These are phyloP conservation scores for Orbilia ellipsospora DNA, from an alignment of 2,329 filamentous ascomycete genomes.

Conservation along the genomic window DNA sequence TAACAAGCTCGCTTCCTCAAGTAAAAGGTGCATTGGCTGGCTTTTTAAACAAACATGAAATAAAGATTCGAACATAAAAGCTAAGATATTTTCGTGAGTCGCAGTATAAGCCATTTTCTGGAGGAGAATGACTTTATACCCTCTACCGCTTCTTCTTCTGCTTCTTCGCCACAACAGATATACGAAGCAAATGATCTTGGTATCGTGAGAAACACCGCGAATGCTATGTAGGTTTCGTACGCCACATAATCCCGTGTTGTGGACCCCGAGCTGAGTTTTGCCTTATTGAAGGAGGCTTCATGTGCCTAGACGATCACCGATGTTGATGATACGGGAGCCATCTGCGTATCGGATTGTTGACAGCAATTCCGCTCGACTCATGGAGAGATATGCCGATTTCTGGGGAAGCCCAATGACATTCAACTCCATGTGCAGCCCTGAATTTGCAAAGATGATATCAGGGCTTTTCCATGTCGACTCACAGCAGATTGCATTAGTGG, in stretches of 20 bases:
- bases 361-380: conserved; percentile 43
- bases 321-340: conserved; percentile 47
- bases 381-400: conserved; percentile 53
- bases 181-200: conserved; percentile 25
- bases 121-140: conserved; percentile 50
- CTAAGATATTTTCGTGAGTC: conserved; percentile 31
- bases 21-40: conserved; percentile 46
- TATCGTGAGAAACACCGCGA: conserved; percentile 44
- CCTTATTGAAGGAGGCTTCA: conserved; percentile 29
- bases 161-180: conserved; percentile 32
- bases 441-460: conserved; percentile 47
- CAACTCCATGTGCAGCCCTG: conserved; percentile 45
- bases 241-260: conserved; percentile 47
- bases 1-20: conserved; percentile 22
- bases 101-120: conserved; percentile 48
- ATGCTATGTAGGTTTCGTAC: conserved; percentile 50
- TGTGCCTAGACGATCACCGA: conserved; percentile 31
- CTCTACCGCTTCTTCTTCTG: conserved; percentile 34
- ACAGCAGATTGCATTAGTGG: conserved; percentile 53
- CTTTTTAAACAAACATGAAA: conserved; percentile 19
- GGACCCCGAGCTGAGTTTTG: conserved; percentile 43
- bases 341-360: conserved; percentile 47
- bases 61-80: conserved; percentile 19
- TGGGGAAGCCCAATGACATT: conserved; percentile 52
- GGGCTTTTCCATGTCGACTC: conserved; percentile 49